Evolutionary conservation across 345 rosid genomes (phyloP), one percentile per base, ranked within the genome.

Genomic region (Sonneratia alba): DNA sequence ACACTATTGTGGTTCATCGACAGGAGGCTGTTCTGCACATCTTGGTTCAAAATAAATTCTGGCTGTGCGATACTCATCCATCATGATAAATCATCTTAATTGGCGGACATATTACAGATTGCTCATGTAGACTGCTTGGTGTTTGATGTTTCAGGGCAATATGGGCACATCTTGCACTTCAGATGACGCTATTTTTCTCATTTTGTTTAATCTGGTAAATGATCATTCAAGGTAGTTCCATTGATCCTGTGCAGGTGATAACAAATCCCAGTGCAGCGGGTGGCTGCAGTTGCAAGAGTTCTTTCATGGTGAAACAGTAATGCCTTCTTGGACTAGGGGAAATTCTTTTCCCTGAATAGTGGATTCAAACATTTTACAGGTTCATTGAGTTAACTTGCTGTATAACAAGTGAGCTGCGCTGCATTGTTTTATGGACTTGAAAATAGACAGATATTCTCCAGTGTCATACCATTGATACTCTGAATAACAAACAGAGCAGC

Each of bases 251-350:
- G 80, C 85, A 94, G 98, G 97, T 94, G 61, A 84, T 92, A 61
- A 76, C 85, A 40, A 94, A 94, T 77, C 99, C 99, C 0, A 90
- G 96, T 40, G 97, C 99, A n/a, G 95, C 90, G 24, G 96, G 93
- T 15, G 97, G 97, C 22, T 95, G 97, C 83, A 89, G 99, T 77
- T 95, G 99, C 80, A 92, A 95, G 77, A 95, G 93, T 81, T 95
- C 99, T 57, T 95, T 95, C 83, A 91, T 90, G 97, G 97, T 90
- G 80, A 91, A 95, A 81, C 88, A 73, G 70, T 91, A 80, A 66
- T 34, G 37, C 18, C 18, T 11, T 7, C 34, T 57, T 11, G 34
- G 37, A 32, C 27, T 9, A 0, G 11, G 66, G 22, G 19, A 57
- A 22, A 57, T 16, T 36, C 45, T 8, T 70, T 55, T 38, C 53